Conservation (phyloP, 2,329 filamentous ascomycete species). For the Penicillium sp. region DNA sequence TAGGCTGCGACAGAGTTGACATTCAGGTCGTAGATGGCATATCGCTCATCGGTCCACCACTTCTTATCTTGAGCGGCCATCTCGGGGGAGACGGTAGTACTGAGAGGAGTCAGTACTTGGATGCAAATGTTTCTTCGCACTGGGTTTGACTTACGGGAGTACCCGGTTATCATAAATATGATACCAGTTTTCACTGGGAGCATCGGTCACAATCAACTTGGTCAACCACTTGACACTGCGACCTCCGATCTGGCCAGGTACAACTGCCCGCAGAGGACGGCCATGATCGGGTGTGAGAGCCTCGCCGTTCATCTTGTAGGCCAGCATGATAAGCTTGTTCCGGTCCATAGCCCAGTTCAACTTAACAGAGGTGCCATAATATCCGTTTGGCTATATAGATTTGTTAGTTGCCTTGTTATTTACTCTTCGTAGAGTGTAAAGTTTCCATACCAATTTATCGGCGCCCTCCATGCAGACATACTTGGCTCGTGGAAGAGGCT, state of each 20-base stretch:
- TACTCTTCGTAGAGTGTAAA: too few relatives aligned
- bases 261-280: conserved; percentile 78
- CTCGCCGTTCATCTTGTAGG: conserved; percentile 90
- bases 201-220: conserved; percentile 75
- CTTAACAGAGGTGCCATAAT: conserved; percentile 87
- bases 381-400: conserved; percentile 71
- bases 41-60: conserved; percentile 87
- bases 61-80: conserved; percentile 74
- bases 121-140: neutral
- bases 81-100: conserved; percentile 81
- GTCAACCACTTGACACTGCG: conserved; percentile 94
- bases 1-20: conserved; percentile 83
- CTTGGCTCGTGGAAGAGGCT: conserved; percentile 70
- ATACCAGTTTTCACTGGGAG: conserved; percentile 91
- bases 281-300: conserved; percentile 82
- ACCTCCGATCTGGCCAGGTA: conserved; percentile 90
- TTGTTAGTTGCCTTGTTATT: conserved; percentile 13
- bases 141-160: conserved; percentile 69
- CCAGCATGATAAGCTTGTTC: conserved; percentile 82
- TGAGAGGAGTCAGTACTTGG: conserved; percentile 29
- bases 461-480: conserved; percentile 93
- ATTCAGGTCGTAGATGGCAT: conserved; percentile 91
- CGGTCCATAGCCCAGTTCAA: conserved; percentile 86
- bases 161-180: conserved; percentile 94
- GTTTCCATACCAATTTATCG: conserved; percentile 67